Evolutionary conservation across 2,329 filamentous ascomycete species (phyloP).

Genomic region (Penicillium italicum): DNA sequence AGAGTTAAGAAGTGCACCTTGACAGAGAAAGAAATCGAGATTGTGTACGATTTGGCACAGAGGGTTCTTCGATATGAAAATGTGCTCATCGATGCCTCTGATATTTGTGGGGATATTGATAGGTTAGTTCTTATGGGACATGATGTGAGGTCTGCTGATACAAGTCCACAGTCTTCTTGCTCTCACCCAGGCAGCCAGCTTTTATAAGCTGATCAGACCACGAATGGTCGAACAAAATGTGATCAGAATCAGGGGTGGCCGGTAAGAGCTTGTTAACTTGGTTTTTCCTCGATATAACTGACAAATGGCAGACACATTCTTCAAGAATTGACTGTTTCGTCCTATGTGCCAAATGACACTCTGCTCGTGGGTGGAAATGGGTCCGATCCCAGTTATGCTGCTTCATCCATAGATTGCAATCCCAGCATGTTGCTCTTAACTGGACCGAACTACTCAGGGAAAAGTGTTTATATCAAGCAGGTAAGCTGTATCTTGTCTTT

Average conservation of each 20-base stretch:
- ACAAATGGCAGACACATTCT: slow-evolving; percentile 62
- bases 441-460: slow-evolving; percentile 93
- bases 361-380: slow-evolving; percentile 58
- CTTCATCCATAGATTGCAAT: slow-evolving; percentile 16
- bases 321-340: slow-evolving; percentile 76
- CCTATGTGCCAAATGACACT: slow-evolving; percentile 81
- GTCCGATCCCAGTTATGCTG: background rate
- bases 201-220: slow-evolving; percentile 69
- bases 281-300: slow-evolving; percentile 3
- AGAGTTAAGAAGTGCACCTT: background rate
- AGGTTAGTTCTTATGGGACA: slow-evolving; percentile 37
- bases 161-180: slow-evolving; percentile 63
- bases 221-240: slow-evolving; percentile 66
- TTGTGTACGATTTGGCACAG: slow-evolving; percentile 72
- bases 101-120: slow-evolving; percentile 82
- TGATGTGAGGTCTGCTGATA: background rate
- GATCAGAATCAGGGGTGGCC: slow-evolving; percentile 70
- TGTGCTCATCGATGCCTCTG: slow-evolving; percentile 65
- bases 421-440: slow-evolving; percentile 78
- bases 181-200: slow-evolving; percentile 69
- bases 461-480: slow-evolving; percentile 94
- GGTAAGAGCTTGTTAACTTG: slow-evolving; percentile 46
- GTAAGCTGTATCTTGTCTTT: slow-evolving; percentile 15
- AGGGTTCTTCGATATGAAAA: slow-evolving; percentile 66
- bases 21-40: slow-evolving; percentile 80